Percentiles rank a stretch among this genome's conserved stretches.
Evolutionary conservation across 768 basidiomycete genomes (phyloP).

Genomic region (Coprinellus aureogranulatus): DNA sequence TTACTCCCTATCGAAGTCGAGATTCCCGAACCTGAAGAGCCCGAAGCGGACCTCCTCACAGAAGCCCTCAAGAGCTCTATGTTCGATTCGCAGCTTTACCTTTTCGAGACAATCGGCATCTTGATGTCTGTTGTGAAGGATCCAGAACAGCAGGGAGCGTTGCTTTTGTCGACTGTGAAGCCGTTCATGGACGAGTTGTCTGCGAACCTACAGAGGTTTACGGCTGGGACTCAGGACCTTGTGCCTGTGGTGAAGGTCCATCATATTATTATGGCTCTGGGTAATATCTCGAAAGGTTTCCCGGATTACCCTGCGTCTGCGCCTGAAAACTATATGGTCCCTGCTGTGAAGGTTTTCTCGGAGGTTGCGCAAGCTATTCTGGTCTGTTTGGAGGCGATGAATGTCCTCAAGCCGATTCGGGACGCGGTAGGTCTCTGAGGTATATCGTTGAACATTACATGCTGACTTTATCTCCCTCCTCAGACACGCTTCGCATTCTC

Average conservation of each 20-base stretch:
- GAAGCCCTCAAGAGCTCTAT: constrained; percentile 77
- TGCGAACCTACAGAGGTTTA: constrained; percentile 51
- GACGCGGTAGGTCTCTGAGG: constrained; percentile 70
- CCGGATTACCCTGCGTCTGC: constrained; percentile 80
- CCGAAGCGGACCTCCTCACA: constrained; percentile 65
- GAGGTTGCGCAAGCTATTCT: constrained; percentile 85
- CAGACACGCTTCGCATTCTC: constrained; percentile 94
- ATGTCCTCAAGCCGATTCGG: constrained; percentile 78
- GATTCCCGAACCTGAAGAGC: constrained; percentile 74
- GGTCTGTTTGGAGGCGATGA: constrained; percentile 85
- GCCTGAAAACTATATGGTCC: constrained; percentile 63
- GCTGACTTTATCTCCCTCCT: background rate
- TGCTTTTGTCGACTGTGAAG: constrained; percentile 75
- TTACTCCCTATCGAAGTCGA: constrained; percentile 72
- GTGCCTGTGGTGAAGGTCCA: constrained; percentile 85
- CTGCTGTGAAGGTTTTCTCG: constrained; percentile 75
- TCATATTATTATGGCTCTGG: constrained; percentile 91
- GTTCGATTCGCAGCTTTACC: constrained; percentile 89
- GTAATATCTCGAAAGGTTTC: constrained; percentile 94
- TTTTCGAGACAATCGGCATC: constrained; percentile 89
- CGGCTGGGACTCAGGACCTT: constrained; percentile 57
- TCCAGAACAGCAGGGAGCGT: constrained; percentile 62
- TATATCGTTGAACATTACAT: background rate
- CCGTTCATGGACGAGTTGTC: constrained; percentile 78
- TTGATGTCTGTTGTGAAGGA: constrained; percentile 75